Evolutionary conservation across 495 filamentous ascomycete species (phyloP), one percentile per base, ranked within the genome.

Genomic region (Usnea hakonensis): DNA sequence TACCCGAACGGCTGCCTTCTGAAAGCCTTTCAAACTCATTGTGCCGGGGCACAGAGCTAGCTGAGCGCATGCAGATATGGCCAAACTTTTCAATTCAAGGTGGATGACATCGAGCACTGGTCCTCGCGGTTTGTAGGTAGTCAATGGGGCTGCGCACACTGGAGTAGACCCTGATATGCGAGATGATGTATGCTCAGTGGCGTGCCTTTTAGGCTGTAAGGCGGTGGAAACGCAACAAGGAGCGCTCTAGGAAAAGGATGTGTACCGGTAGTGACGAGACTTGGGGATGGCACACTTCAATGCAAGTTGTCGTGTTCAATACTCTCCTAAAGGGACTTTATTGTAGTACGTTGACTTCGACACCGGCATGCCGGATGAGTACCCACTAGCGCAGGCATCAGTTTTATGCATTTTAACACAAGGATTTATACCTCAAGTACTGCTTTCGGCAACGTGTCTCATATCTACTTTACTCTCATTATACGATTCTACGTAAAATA

Each of bases 21-120:
- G 85, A 71, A 98, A 89, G 65, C 94, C 94, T 78, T 92, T 93
- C 78, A 96, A 91, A 85, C 93, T 97, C 94, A 98, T 98, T 56
- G 68, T 73, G 61, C n/a, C 37, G 8, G 3, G 6, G n/a, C 16
- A 55, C 5, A 33, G 32, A 55, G 33, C 1, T 21, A 62, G 37
- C 38, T 30, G 23, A 30, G 32, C 19, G 52, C n/a, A 23, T 48
- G 26, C 40, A 41, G 35, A 28, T 38, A 21, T 23, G 17, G 19
- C 19, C 28, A 32, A 28, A 4, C 3, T 26, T 5, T 50, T 16
- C n/a, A 33, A 33, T 23, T 16, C 11, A 26, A 38, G 26, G n/a
- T 54, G 11, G 21, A 23, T 0, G 5, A 6, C 33, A 38, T n/a
- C 48, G 16, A 8, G 23, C 32, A 19, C 14, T 30, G 10, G 5